phyloP scores from a whole-genome alignment of 768 basidiomycete genomes.

The Lactarius sanguifluus region DNA sequence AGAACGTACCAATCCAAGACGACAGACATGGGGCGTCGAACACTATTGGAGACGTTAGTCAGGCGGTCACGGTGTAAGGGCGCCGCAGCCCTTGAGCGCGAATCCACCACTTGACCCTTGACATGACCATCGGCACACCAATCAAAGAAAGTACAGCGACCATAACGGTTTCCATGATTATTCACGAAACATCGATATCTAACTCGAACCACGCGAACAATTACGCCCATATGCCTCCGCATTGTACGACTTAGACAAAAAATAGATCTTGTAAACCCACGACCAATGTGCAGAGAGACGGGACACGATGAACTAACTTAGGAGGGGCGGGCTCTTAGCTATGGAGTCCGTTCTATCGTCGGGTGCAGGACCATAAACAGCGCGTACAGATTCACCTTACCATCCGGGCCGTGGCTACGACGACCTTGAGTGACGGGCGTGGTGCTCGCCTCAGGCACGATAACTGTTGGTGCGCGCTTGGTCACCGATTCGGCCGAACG shows the following conservation, averaged over 20 bases:
- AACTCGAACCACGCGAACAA: background rate
- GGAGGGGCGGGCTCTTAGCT: background rate
- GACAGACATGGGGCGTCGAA: no score
- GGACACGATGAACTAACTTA: background rate
- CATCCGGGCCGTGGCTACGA: conserved; percentile 12
- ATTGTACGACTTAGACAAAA: no score
- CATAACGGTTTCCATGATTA: background rate
- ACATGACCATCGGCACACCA: no score
- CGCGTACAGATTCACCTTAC: background rate
- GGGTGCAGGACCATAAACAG: background rate
- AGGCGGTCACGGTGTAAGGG: no score
- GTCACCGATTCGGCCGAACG: conserved; percentile 4
- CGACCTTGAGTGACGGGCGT: conserved; percentile 4
- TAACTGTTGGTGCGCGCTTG: background rate
- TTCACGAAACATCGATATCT: background rate
- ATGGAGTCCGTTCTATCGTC: conserved; percentile 14
- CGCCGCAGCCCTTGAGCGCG: no score
- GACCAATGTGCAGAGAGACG: background rate
- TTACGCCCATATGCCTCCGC: background rate
- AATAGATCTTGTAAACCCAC: background rate
- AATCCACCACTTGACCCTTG: no score
- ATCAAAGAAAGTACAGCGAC: background rate
- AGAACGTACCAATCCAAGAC: no score
- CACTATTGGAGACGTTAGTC: background rate
- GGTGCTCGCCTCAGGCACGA: conserved; percentile 9